These are phyloP conservation scores for Fagopyrum tataricum DNA, from an alignment of 148 eudicot species.

Conservation along the genomic window DNA sequence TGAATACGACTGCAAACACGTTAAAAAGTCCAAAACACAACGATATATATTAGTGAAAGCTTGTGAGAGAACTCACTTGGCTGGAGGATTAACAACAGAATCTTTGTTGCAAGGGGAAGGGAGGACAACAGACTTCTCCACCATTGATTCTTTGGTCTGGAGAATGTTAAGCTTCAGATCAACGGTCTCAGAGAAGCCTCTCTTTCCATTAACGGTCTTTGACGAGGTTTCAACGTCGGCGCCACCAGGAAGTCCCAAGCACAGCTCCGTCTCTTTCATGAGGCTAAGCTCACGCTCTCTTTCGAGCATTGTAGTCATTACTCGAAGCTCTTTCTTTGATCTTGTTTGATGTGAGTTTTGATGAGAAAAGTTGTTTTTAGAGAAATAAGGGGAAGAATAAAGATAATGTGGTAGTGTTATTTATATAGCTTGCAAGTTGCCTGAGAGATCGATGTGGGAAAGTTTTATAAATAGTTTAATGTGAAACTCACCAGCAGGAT, in stretches of 20 bases:
- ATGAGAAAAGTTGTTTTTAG: background rate
- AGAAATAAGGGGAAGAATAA: background rate
- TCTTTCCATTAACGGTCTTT: slow-evolving; percentile 30
- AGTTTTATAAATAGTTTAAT: slow-evolving; percentile 14
- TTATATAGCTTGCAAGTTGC: slow-evolving; percentile 3
- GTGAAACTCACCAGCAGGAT: slow-evolving; percentile 14
- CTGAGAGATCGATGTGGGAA: slow-evolving; percentile 6
- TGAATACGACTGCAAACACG: too few species aligned
- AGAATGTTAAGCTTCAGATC: slow-evolving; percentile 42
- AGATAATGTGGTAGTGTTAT: background rate
- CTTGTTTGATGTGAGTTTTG: background rate
- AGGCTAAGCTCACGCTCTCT: slow-evolving; percentile 21
- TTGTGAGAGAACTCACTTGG: too few species aligned
- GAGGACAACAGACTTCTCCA: slow-evolving; percentile 15
- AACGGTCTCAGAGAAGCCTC: slow-evolving; percentile 61
- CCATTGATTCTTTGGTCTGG: slow-evolving; percentile 3
- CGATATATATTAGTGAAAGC: too few species aligned
- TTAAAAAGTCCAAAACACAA: too few species aligned
- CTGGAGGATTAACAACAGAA: background rate
- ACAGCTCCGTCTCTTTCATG: slow-evolving; percentile 42
- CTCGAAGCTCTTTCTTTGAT: background rate
- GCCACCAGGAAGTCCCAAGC: slow-evolving; percentile 46
- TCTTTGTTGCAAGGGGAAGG: slow-evolving; percentile 30
- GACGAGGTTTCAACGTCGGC: slow-evolving; percentile 18
- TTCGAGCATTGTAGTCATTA: slow-evolving; percentile 9